phyloP scores from a whole-genome alignment of 176 grass and related monocot species.

The Echinochloa phyllopogon region DNA sequence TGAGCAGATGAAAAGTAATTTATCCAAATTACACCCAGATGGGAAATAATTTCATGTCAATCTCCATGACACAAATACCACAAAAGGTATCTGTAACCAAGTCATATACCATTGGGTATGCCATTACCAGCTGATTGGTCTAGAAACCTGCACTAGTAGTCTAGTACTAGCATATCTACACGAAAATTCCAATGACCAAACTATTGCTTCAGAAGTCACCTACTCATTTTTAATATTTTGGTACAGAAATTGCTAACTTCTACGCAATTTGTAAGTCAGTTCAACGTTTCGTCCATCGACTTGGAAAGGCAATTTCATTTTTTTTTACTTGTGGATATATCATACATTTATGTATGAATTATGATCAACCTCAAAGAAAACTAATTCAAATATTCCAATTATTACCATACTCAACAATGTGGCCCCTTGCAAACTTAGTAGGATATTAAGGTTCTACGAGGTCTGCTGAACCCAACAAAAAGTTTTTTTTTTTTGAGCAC shows the following conservation, averaged over 20 bases:
- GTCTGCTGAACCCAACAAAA: not conserved
- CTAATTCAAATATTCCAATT: not conserved
- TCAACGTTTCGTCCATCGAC: not conserved
- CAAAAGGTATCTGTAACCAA: not conserved
- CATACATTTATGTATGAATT: not conserved
- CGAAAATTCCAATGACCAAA: not conserved
- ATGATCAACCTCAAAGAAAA: not conserved
- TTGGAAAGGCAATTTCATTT: not conserved
- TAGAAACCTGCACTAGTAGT: constrained; percentile 8
- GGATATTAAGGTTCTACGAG: constrained; percentile 14
- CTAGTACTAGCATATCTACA: constrained; percentile 1
- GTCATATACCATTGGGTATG: constrained; percentile 1
- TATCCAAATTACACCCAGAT: not conserved
- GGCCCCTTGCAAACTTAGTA: not conserved
- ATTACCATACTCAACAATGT: not conserved
- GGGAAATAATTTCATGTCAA: not conserved
- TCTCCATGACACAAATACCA: not conserved
- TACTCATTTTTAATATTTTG: not conserved
- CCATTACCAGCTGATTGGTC: not conserved
- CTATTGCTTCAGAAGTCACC: not conserved
- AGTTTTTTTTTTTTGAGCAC: too few species aligned
- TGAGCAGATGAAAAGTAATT: not conserved
- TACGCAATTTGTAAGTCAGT: not conserved
- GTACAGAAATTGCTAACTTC: not conserved
- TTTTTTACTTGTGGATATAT: not conserved